Conservation (phyloP, 495 filamentous ascomycete species). For the Penicillium odoratum region DNA sequence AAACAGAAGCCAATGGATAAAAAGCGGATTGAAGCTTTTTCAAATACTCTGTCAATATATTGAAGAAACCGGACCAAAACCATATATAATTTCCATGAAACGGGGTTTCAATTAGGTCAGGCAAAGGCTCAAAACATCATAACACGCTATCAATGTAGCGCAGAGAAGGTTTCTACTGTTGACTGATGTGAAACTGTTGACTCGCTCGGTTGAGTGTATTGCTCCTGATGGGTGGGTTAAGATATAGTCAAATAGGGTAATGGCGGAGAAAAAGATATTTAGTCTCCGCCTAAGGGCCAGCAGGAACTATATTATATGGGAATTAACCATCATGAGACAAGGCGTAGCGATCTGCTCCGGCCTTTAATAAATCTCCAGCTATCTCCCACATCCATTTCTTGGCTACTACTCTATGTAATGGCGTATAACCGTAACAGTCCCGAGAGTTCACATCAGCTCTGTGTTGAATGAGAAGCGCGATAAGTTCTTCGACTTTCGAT, state of each 20-base stretch:
- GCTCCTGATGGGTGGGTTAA: too few relatives aligned
- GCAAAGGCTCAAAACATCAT: too few relatives aligned
- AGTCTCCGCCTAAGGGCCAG: constrained; percentile 10
- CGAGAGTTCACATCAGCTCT: constrained; percentile 12
- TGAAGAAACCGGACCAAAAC: too few relatives aligned
- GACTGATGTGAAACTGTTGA: too few relatives aligned
- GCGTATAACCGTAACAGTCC: constrained; percentile 9
- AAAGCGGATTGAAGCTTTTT: too few relatives aligned
- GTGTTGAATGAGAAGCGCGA: constrained; percentile 5
- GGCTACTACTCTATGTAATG: constrained; percentile 6
- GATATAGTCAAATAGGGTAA: not conserved
- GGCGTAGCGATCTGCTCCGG: constrained; percentile 10
- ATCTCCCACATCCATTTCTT: constrained; percentile 3
- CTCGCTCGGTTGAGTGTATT: too few relatives aligned
- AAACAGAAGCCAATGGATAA: too few relatives aligned
- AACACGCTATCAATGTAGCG: too few relatives aligned
- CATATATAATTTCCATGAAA: too few relatives aligned
- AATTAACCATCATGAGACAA: constrained; percentile 8
- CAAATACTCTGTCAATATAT: too few relatives aligned
- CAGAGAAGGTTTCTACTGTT: too few relatives aligned
- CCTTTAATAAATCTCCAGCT: constrained; percentile 8
- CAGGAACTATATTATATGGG: constrained; percentile 12
- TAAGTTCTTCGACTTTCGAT: not conserved
- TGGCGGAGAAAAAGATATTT: constrained; percentile 9
- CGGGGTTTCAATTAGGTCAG: too few relatives aligned